Conservation (phyloP, 2,329 filamentous ascomycete species). For the Sporothrix protearum region DNA sequence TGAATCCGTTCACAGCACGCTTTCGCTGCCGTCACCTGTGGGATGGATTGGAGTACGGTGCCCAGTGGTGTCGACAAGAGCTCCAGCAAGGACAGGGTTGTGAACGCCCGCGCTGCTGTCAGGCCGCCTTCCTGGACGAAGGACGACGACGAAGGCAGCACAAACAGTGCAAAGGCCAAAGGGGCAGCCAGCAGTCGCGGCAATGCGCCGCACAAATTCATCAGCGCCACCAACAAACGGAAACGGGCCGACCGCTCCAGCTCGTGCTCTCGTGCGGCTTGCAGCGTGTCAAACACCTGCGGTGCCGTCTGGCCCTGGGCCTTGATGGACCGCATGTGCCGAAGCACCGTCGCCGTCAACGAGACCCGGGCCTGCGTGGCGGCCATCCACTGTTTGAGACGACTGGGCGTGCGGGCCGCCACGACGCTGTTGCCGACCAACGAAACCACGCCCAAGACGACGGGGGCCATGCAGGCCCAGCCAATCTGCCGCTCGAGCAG, state of each 20-base stretch:
- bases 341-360: not conserved
- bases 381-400: slow-evolving; percentile 1
- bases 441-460: not conserved
- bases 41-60: not conserved
- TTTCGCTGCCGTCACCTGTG: not conserved
- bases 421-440: not conserved
- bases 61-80: slow-evolving; percentile 6
- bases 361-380: not conserved
- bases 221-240: not conserved
- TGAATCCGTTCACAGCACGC: slow-evolving; percentile 39
- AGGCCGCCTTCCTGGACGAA: not conserved
- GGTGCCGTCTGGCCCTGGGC: slow-evolving; percentile 1
- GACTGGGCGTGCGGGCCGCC: not conserved
- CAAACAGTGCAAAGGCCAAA: slow-evolving; percentile 1
- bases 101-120: not conserved
- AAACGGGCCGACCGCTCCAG: slow-evolving; percentile 9
- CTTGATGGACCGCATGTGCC: slow-evolving; percentile 2
- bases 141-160: not conserved
- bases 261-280: not conserved
- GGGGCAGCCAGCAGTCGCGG: not conserved
- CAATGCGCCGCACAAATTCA: slow-evolving; percentile 10
- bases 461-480: slow-evolving; percentile 11
- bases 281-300: not conserved
- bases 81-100: slow-evolving; percentile 3
- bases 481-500: slow-evolving; percentile 7